Percentiles rank a stretch among this genome's conserved stretches.
Conservation (phyloP, 2,329 filamentous ascomycete genomes). For the Sporothrix mexicana region DNA sequence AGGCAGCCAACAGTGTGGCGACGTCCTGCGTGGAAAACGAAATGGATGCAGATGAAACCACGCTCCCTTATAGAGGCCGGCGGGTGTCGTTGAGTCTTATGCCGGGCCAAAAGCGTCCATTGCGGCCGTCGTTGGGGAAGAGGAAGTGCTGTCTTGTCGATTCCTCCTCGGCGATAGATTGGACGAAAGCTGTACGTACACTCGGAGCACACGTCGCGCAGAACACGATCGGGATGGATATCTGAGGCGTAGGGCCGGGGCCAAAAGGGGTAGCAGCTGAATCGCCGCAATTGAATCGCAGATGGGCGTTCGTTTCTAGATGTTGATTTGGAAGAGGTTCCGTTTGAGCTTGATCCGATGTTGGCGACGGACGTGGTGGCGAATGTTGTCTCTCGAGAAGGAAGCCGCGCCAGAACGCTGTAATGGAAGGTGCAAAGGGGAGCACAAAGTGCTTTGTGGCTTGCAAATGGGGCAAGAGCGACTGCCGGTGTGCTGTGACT, state of each 20-base stretch:
- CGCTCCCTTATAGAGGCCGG: constrained; percentile 19
- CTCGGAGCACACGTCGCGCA: no score
- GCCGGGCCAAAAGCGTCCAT: constrained; percentile 33
- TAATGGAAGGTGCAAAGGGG: constrained; percentile 10
- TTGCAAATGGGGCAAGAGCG: constrained; percentile 17
- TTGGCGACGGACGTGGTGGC: constrained; percentile 9
- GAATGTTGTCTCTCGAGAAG: neutral
- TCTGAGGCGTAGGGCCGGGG: neutral
- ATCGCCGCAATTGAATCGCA: neutral
- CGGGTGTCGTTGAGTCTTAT: constrained; percentile 17
- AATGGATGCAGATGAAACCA: constrained; percentile 16
- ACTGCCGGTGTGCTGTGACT: neutral
- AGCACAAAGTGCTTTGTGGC: constrained; percentile 5
- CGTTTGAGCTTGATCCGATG: neutral
- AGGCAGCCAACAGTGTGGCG: neutral
- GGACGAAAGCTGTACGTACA: neutral
- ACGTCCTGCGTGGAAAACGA: neutral
- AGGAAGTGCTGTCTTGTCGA: neutral
- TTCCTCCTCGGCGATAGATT: constrained; percentile 6
- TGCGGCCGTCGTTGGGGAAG: constrained; percentile 3
- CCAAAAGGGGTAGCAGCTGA: neutral
- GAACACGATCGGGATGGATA: neutral
- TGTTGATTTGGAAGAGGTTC: neutral
- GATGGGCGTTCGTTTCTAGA: neutral
- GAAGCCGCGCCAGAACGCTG: neutral